These are phyloP conservation scores for Raphidocelis subcapitata DNA, from an alignment of 139 green algal species.

Conservation along the genomic window DNA sequence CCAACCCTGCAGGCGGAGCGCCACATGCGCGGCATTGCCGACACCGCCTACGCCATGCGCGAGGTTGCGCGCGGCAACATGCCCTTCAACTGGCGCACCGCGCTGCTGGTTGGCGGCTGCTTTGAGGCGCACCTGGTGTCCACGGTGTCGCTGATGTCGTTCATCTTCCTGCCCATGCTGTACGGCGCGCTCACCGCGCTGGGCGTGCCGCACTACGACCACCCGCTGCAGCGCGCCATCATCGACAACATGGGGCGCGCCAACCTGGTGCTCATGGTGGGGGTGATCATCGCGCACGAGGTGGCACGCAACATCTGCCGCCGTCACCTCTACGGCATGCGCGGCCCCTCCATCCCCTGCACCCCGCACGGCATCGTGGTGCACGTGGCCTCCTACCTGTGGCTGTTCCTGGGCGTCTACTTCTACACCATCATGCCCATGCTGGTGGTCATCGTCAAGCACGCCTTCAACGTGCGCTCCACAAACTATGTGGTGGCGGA, in stretches of 20 bases:
- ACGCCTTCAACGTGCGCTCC: conserved; percentile 20
- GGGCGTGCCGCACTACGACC: not conserved
- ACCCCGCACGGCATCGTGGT: conserved; percentile 13
- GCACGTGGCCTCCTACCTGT: conserved; percentile 30
- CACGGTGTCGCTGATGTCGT: conserved; percentile 30
- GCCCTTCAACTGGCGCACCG: not conserved
- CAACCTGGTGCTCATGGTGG: conserved; percentile 37
- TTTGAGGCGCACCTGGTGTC: conserved; percentile 34
- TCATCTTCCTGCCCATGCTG: conserved; percentile 32
- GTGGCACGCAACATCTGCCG: conserved; percentile 5
- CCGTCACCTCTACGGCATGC: conserved; percentile 25
- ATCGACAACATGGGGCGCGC: conserved; percentile 25
- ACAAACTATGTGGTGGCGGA: conserved; percentile 29
- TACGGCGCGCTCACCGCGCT: conserved; percentile 26
- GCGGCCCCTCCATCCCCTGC: conserved; percentile 20
- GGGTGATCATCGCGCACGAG: conserved; percentile 29
- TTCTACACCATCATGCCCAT: conserved; percentile 23
- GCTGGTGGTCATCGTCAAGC: conserved; percentile 23
- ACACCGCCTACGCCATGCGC: conserved; percentile 37
- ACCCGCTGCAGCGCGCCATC: not conserved
- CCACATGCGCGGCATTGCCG: conserved; percentile 40
- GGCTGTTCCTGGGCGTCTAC: conserved; percentile 31
- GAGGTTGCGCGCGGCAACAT: not conserved
- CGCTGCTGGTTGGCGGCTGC: conserved; percentile 19
- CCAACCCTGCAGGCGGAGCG: conserved; percentile 34